Evolutionary conservation across 164 flowering plant species (phyloP), one percentile per base, ranked within the genome.

Genomic region (Vitis riparia): DNA sequence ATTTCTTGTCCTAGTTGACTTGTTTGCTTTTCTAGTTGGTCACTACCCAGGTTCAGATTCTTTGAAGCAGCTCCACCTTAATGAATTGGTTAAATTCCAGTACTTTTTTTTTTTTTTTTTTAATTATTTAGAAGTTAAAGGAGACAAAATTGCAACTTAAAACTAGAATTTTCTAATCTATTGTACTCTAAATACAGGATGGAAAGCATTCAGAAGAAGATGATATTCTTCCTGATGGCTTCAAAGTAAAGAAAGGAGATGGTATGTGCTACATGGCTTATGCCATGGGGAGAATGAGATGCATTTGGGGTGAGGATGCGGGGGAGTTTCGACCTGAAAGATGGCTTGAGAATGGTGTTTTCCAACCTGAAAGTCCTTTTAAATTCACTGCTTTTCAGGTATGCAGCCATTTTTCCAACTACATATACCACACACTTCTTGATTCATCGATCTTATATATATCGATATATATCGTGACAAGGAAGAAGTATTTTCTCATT

Each of bases 281-380:
- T 60, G 77, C 83, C 11, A 84, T 84, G 85, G 87, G 85, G 0
- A 68, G 87, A 68, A 77, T 84, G 83, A 68, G 55, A 16, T 79
- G 9, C 55, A 59, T 84, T 2, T 84, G 85, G 85, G 85, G 87
- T 8, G 83, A 81, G 10, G 85, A 84, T 69, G 85, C 87, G 1
- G 77, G 76, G 61, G 79, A 67, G 11, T 81, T 77, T 52, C 65
- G 73, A 5, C 85, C 85, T 0, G 83, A 84, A 29, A 76, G 87
- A 74, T 84, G 87, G 87, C 60, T 82, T 44, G 71, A 77, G 17
- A 59, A 77, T 63, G 83, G 83, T 5, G 62, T 57, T 12, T 76
- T 76, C 58, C 59, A 37, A 1, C 68, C 62, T 6, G 70, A 76
- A 60, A 71, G 75, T 23, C 61, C 78, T 47, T 76, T 65, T 27